Conservation (phyloP, 2,329 filamentous ascomycete genomes). For the Microdochium trichocladiopsis region DNA sequence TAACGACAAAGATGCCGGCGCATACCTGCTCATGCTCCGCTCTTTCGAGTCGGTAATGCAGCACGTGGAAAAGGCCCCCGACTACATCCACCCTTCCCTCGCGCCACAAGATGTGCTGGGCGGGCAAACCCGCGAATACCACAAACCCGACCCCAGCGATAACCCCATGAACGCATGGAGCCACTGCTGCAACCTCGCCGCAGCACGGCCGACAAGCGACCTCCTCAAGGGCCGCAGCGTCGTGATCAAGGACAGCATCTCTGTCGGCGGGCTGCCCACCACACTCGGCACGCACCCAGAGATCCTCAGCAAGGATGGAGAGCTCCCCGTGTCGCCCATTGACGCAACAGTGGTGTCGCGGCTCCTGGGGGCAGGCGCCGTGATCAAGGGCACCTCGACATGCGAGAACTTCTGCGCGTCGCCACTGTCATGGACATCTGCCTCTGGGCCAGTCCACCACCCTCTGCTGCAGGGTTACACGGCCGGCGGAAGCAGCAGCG, state of each 20-base stretch:
- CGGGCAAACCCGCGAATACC: conserved; percentile 9
- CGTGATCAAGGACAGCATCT: conserved; percentile 12
- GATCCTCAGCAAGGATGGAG: conserved; percentile 4
- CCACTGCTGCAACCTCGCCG: conserved; percentile 18
- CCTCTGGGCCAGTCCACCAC: conserved; percentile 10
- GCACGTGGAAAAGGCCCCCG: conserved; percentile 13
- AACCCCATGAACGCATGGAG: conserved; percentile 27
- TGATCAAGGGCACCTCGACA: conserved; percentile 9
- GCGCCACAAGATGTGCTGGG: conserved; percentile 6
- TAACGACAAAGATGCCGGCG: conserved; percentile 13
- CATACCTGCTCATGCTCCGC: conserved; percentile 17
- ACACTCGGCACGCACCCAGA: conserved; percentile 9
- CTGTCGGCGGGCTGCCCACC: conserved; percentile 8
- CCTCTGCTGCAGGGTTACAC: conserved; percentile 8
- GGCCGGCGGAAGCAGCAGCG: conserved; percentile 15
- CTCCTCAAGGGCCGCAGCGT: conserved; percentile 8
- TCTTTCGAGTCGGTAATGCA: conserved; percentile 18
- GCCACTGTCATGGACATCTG: conserved; percentile 9
- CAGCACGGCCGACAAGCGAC: conserved; percentile 3
- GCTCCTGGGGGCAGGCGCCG: conserved; percentile 7
- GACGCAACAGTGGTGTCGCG: conserved; percentile 8
- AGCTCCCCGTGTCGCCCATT: conserved; percentile 7
- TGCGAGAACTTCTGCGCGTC: conserved; percentile 12
- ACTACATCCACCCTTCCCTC: conserved; percentile 17
- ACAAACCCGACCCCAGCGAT: conserved; percentile 4